Evolutionary conservation across 352 stramenopile genomes (phyloP), one percentile per base, ranked within the genome.

Genomic region (Pythium phragmiticola): DNA sequence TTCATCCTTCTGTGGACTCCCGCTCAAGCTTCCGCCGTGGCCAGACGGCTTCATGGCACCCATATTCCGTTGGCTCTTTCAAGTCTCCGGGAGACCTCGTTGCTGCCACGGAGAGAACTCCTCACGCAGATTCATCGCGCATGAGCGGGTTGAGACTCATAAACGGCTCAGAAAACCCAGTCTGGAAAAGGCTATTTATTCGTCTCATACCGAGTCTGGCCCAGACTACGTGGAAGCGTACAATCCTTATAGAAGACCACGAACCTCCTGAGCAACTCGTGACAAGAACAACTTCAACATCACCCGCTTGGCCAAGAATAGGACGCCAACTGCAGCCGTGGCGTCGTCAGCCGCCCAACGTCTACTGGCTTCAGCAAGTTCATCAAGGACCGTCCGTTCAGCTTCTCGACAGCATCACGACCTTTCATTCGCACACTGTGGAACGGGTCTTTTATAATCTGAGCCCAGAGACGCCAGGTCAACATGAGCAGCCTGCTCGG

Each of bases 401-500:
- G n/a, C 45, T n/a, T 11, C n/a, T 4, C 41, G 26, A 43, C 47
- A 23, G 43, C 39, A 23, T 30, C 34, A 61, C 49, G 65, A 58
- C 65, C 60, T 68, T 72, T 72, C 65, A 50, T 50, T 19, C 14
- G 30, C 43, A 11, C 34, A 46, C 50, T 3, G 9, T 34, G 6
- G 26, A 41, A 41, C 33, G 34, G 33, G 33, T 28, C 28, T 11
- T 45, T 45, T 42, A 8, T 57, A 13, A 28, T 63, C 46, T 36
- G 56, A 63, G 36, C 45, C 14, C 26, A 23, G 39, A 8, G 39
- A 46, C 39, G 13, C 13, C 8, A 17, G 2, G 14, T 4, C 30
- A 59, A 7, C 21, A 68, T 66, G 52, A 73, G 34, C 43, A 65
- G 65, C 53, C 16, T 61, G 51, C 30, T 68, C 4, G 66, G 56